These are phyloP conservation scores for Leptographium wingfieldii DNA, from an alignment of 2,329 filamentous ascomycete genomes.

Conservation along the genomic window DNA sequence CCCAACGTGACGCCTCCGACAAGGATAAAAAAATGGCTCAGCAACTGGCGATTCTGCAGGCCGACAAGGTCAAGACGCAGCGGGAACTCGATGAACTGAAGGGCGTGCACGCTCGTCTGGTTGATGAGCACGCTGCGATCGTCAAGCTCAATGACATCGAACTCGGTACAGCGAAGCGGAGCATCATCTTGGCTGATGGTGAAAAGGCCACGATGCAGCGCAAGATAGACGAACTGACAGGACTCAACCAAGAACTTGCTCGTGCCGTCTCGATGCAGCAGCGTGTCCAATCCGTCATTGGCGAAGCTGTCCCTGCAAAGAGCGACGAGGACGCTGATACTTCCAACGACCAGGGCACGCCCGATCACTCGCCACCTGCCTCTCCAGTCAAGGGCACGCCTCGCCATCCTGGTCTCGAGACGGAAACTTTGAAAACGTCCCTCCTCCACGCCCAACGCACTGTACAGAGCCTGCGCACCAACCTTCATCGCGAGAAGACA, in stretches of 20 bases:
- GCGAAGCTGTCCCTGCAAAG: constrained; percentile 43
- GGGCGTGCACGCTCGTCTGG: constrained; percentile 61
- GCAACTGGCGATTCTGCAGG: constrained; percentile 52
- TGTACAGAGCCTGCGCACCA: constrained; percentile 89
- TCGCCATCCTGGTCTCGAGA: constrained; percentile 81
- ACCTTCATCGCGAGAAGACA: constrained; percentile 94
- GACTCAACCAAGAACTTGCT: constrained; percentile 84
- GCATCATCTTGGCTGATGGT: constrained; percentile 61
- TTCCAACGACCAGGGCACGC: constrained; percentile 57
- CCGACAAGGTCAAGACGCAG: constrained; percentile 67
- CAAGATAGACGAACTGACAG: constrained; percentile 76
- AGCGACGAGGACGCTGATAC: constrained; percentile 53
- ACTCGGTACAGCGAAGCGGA: constrained; percentile 70
- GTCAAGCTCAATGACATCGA: constrained; percentile 85
- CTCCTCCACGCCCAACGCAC: constrained; percentile 90
- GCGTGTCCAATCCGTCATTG: constrained; percentile 53
- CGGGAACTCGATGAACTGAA: constrained; percentile 87
- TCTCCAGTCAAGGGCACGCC: constrained; percentile 89
- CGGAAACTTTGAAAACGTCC: constrained; percentile 89
- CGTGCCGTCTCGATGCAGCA: constrained; percentile 61
- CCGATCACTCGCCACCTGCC: constrained; percentile 79
- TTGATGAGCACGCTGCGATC: constrained; percentile 64
- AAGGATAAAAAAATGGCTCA: constrained; percentile 73
- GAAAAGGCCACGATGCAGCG: constrained; percentile 69
- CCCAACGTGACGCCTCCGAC: constrained; percentile 63